Evolutionary conservation across 306 rosid species (phyloP).

Genomic region (Acacia crassicarpa): DNA sequence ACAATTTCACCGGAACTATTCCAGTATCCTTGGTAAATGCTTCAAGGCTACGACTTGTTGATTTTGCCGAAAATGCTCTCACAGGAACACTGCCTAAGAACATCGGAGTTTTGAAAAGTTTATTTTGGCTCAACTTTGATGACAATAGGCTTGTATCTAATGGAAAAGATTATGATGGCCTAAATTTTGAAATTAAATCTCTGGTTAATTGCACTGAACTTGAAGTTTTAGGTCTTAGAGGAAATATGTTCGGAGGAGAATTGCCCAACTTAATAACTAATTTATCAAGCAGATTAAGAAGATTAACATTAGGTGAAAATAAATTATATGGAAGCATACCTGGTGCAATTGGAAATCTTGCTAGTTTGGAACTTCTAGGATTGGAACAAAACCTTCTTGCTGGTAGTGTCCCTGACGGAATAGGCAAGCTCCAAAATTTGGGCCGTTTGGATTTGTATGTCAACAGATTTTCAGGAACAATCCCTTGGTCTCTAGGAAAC

Average conservation of each 20-base stretch:
- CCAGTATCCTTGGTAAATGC: constrained; percentile 50
- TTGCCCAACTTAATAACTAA: constrained; percentile 38
- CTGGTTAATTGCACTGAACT: constrained; percentile 39
- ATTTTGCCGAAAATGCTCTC: constrained; percentile 40
- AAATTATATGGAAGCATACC: constrained; percentile 39
- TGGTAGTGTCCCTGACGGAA: constrained; percentile 30
- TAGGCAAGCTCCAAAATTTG: constrained; percentile 39
- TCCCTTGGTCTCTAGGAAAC: constrained; percentile 46
- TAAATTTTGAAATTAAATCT: constrained; percentile 29
- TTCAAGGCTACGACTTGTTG: constrained; percentile 40
- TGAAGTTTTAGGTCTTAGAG: constrained; percentile 14
- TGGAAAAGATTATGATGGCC: constrained; percentile 30
- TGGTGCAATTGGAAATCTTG: constrained; percentile 35
- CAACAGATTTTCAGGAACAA: constrained; percentile 40
- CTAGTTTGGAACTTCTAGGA: constrained; percentile 24
- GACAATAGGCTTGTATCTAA: constrained; percentile 35
- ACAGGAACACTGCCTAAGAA: constrained; percentile 40
- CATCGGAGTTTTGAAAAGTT: constrained; percentile 37
- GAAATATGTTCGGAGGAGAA: constrained; percentile 41
- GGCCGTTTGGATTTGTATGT: constrained; percentile 5
- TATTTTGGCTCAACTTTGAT: constrained; percentile 37
- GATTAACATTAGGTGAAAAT: constrained; percentile 3
- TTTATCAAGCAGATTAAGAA: constrained; percentile 28
- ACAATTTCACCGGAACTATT: constrained; percentile 39
- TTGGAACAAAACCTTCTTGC: constrained; percentile 35